phyloP scores from a whole-genome alignment of 2,329 filamentous ascomycete genomes.

The Neoscytalidium dimidiatum region DNA sequence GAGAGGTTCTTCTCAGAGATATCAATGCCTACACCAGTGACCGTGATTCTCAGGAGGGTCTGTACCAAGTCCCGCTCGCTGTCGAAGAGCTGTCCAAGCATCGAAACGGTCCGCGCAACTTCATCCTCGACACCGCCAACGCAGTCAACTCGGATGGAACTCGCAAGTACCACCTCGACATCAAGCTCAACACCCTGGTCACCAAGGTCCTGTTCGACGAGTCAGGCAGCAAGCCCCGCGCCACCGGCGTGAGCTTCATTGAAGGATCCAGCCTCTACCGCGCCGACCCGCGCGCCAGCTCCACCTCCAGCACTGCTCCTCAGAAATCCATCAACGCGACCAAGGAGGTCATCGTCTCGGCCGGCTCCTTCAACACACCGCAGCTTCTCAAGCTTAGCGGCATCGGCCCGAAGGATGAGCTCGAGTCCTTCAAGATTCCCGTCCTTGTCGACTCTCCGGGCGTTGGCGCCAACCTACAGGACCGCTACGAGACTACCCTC shows the following conservation, averaged over 20 bases:
- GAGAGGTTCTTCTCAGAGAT: slow-evolving; percentile 51
- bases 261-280: slow-evolving; percentile 42
- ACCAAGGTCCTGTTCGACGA: slow-evolving; percentile 68
- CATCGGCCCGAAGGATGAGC: slow-evolving; percentile 58
- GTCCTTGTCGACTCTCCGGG: slow-evolving; percentile 60
- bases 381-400: slow-evolving; percentile 67
- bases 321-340: slow-evolving; percentile 43
- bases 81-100: slow-evolving; percentile 42
- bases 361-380: slow-evolving; percentile 63
- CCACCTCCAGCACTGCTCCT: slow-evolving; percentile 31
- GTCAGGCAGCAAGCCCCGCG: slow-evolving; percentile 45
- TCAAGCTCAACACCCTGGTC: slow-evolving; percentile 63
- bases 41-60: slow-evolving; percentile 35
- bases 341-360: slow-evolving; percentile 49
- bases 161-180: slow-evolving; percentile 56
- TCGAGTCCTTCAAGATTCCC: slow-evolving; percentile 55
- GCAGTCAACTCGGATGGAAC: slow-evolving; percentile 32
- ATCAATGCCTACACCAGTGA: slow-evolving; percentile 45
- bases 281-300: slow-evolving; percentile 36
- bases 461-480: slow-evolving; percentile 65
- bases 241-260: slow-evolving; percentile 46
- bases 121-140: slow-evolving; percentile 53
- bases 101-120: slow-evolving; percentile 59
- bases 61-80: slow-evolving; percentile 59
- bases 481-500: slow-evolving; percentile 56